Evolutionary conservation across 352 stramenopile species (phyloP).

Genomic region (Globisporangium heterothallicum): DNA sequence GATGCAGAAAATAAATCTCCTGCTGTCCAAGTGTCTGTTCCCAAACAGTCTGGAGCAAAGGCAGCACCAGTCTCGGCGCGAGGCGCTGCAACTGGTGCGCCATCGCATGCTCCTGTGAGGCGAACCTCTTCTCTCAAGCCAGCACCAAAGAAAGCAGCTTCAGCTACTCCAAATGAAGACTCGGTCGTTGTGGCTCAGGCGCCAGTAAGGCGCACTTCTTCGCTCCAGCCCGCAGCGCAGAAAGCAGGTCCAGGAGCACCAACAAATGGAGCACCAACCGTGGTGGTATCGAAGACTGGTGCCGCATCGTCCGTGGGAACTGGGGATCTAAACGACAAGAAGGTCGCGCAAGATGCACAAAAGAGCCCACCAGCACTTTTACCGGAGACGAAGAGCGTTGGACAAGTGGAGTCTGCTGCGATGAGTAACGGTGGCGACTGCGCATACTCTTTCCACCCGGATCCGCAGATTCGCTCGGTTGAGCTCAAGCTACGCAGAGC

Average conservation of each 20-base stretch:
- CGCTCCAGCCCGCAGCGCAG: background rate
- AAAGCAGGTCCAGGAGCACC: background rate
- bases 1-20: background rate
- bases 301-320: background rate
- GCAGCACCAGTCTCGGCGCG: slow-evolving; percentile 3
- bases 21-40: background rate
- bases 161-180: background rate
- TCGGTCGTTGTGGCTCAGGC: background rate
- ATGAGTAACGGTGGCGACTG: slow-evolving; percentile 37
- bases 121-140: slow-evolving; percentile 10
- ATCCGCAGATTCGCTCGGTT: slow-evolving; percentile 74
- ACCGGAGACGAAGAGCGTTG: background rate
- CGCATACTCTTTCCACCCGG: slow-evolving; percentile 72
- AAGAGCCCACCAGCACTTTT: background rate
- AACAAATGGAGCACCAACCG: background rate
- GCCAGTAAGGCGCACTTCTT: background rate
- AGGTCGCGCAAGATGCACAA: background rate
- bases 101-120: slow-evolving; percentile 7
- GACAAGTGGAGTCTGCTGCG: background rate
- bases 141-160: background rate
- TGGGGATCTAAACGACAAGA: background rate
- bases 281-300: background rate
- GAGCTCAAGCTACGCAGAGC: slow-evolving; percentile 84
- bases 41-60: background rate
- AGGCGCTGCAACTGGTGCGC: background rate